A percentile compares a stretch with the other conserved stretches of the same genome.
Conservation (phyloP, 2,329 filamentous ascomycete genomes). For the Chaetomiaceae sp. region DNA sequence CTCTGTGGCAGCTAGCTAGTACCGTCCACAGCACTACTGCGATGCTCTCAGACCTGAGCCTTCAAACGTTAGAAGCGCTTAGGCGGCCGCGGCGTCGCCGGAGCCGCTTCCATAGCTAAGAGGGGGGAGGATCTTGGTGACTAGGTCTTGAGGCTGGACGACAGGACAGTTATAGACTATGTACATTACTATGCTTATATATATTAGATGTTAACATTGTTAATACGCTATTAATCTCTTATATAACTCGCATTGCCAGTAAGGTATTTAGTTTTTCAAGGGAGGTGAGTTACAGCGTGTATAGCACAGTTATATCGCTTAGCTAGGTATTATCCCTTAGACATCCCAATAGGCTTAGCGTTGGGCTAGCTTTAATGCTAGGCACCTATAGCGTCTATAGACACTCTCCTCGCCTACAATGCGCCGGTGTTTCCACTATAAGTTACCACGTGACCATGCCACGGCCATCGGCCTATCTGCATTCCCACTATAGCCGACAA, state of each 20-base stretch:
- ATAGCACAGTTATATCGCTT: no score
- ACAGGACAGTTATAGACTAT: slow-evolving; percentile 3
- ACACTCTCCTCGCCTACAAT: no score
- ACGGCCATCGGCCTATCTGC: no score
- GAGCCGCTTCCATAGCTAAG: slow-evolving; percentile 2
- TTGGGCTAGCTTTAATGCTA: no score
- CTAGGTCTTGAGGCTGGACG: slow-evolving; percentile 4
- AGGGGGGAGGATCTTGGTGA: slow-evolving; percentile 2
- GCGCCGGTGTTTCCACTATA: no score
- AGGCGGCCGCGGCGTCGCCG: slow-evolving; percentile 5
- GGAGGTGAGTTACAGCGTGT: background rate
- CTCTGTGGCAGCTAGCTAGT: slow-evolving; percentile 8
- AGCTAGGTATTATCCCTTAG: no score
- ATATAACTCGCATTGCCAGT: background rate
- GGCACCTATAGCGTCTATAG: no score
- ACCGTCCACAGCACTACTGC: slow-evolving; percentile 3
- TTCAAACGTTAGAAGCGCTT: slow-evolving; percentile 3
- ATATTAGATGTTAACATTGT: slow-evolving; percentile 3
- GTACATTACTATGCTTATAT: background rate
- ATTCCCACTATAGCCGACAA: no score
- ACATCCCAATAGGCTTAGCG: no score
- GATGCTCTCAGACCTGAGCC: background rate
- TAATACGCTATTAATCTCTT: background rate
- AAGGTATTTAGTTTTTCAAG: background rate
- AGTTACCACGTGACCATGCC: no score